Evolutionary conservation across 148 eudicot species (phyloP).

Genomic region (Diospyros lotus): DNA sequence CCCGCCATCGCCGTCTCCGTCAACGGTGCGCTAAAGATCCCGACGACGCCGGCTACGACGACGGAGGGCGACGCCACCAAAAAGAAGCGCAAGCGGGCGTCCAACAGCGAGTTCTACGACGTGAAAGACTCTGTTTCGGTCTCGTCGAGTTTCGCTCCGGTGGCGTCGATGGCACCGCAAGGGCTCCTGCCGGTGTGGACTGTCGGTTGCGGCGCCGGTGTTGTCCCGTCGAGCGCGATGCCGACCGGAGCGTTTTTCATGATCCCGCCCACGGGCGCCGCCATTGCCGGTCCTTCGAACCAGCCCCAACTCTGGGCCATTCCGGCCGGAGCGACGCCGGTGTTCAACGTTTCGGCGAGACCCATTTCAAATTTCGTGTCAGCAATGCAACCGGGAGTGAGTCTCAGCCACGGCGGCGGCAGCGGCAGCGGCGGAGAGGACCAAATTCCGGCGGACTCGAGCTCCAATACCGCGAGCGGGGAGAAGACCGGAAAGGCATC

Average conservation of each 20-base stretch:
- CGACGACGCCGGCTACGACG: constrained; percentile 35
- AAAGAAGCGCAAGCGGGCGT: constrained; percentile 37
- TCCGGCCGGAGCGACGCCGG: constrained; percentile 49
- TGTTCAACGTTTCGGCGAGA: constrained; percentile 40
- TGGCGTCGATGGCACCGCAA: constrained; percentile 32
- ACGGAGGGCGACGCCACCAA: constrained; percentile 13
- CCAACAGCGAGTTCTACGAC: constrained; percentile 55
- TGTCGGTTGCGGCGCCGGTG: constrained; percentile 18
- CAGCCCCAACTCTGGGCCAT: constrained; percentile 74
- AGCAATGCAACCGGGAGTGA: constrained; percentile 17
- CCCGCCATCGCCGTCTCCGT: constrained; percentile 97
- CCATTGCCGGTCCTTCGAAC: constrained; percentile 22
- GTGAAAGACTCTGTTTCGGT: constrained; percentile 13
- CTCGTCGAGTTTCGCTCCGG: constrained; percentile 45
- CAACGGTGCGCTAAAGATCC: constrained; percentile 74
- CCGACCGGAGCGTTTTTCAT: constrained; percentile 24
- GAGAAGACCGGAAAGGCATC: constrained; percentile 18
- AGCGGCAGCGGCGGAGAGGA: constrained; percentile 16
- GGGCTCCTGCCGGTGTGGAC: constrained; percentile 72
- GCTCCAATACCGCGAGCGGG: constrained; percentile 18
- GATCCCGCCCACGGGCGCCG: constrained; percentile 22
- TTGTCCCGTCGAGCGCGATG: constrained; percentile 7
- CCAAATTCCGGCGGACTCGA: constrained; percentile 15
- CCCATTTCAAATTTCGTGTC: constrained; percentile 37
- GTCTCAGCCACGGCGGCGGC: background rate